These are phyloP conservation scores for Arthrobotrys conoides DNA, from an alignment of 2,329 filamentous ascomycete genomes.

Conservation along the genomic window DNA sequence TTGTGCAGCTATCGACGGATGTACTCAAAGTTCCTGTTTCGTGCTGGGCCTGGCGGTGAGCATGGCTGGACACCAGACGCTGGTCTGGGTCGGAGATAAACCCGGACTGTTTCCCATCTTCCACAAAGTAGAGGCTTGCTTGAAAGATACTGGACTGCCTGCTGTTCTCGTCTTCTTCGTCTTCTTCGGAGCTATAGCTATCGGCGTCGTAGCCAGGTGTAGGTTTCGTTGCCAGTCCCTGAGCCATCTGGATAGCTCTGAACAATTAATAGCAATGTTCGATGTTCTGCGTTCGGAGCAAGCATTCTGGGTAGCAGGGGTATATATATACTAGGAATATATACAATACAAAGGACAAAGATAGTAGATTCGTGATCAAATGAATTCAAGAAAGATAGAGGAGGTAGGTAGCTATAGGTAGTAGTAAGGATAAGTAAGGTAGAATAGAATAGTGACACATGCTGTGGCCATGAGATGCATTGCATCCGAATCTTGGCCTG, in stretches of 20 bases:
- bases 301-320: too few species aligned
- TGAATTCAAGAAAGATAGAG: too few species aligned
- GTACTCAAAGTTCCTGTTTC: slow-evolving; percentile 18
- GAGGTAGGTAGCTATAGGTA: too few species aligned
- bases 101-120: slow-evolving; percentile 23
- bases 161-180: slow-evolving; percentile 29
- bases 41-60: not conserved
- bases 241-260: not conserved
- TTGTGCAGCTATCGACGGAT: slow-evolving; percentile 43
- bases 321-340: too few species aligned
- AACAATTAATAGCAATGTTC: not conserved
- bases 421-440: too few species aligned
- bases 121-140: slow-evolving; percentile 32
- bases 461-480: slow-evolving; percentile 5
- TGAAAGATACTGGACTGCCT: slow-evolving; percentile 56
- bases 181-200: slow-evolving; percentile 46
- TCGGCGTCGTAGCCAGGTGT: slow-evolving; percentile 21
- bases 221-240: not conserved
- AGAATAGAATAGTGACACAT: too few species aligned
- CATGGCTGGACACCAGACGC: not conserved
- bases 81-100: not conserved
- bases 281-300: too few species aligned
- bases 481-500: not conserved
- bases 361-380: too few species aligned
- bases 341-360: too few species aligned